These are phyloP conservation scores for Diplodia seriata DNA, from an alignment of 2,329 filamentous ascomycete genomes.

Conservation along the genomic window DNA sequence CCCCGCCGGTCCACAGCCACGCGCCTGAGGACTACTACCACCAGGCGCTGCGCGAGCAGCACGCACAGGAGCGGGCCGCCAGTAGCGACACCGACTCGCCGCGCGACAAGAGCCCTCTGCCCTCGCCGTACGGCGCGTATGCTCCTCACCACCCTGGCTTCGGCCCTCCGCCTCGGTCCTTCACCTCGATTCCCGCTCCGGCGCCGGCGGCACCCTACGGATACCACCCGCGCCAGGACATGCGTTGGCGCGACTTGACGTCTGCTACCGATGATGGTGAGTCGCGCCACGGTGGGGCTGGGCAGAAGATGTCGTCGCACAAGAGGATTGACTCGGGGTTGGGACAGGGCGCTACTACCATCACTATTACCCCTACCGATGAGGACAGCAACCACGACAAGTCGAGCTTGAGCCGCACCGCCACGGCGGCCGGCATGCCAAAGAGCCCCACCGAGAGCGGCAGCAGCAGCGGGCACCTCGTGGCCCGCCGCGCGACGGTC, in stretches of 20 bases:
- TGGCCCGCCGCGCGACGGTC: neutral
- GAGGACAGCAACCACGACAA: neutral
- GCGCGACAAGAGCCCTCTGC: conserved; percentile 5
- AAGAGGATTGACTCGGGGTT: conserved; percentile 23
- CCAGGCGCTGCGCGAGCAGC: conserved; percentile 26
- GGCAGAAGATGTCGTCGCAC: neutral
- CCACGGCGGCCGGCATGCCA: neutral
- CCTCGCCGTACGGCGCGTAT: neutral
- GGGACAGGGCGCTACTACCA: neutral
- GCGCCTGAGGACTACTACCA: conserved; percentile 26
- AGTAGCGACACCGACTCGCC: conserved; percentile 4
- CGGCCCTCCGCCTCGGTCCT: neutral
- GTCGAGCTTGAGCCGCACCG: neutral
- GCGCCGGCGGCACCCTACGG: conserved; percentile 4
- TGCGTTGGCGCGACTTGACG: conserved; percentile 26
- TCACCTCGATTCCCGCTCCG: neutral
- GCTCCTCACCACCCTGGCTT: neutral
- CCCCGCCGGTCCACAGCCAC: neutral
- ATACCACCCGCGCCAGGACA: conserved; percentile 15
- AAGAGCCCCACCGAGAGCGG: neutral
- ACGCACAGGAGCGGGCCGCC: conserved; percentile 6
- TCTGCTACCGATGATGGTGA: neutral
- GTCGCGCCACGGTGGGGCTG: no score
- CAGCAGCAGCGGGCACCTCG: neutral
- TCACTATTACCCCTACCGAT: neutral